phyloP scores from a whole-genome alignment of 192 early-diverging fungal species.

The Entrophospora sp. region DNA sequence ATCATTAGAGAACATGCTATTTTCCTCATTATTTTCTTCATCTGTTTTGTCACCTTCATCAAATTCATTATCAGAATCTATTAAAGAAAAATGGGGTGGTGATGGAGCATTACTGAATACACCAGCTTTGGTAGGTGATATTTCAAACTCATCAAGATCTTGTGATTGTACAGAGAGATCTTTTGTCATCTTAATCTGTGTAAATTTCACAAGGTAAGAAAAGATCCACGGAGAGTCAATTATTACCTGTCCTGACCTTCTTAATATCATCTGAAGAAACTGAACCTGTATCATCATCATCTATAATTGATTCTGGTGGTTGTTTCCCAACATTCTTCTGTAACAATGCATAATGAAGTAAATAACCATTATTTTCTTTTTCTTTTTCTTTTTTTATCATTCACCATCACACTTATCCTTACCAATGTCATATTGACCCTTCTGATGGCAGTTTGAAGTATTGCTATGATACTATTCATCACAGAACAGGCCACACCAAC shows the following conservation, averaged over 20 bases:
- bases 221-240: background rate
- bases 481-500: background rate
- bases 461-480: background rate
- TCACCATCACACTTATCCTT: too few species aligned
- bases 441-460: background rate
- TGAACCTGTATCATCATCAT: background rate
- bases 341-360: too few species aligned
- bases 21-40: background rate
- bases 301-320: background rate
- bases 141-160: too few species aligned
- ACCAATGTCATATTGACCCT: too few species aligned
- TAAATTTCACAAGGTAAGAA: background rate
- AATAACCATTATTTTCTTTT: too few species aligned
- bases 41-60: conserved; percentile 1
- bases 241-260: background rate
- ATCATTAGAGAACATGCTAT: background rate
- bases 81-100: background rate
- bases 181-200: background rate
- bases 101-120: too few species aligned
- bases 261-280: background rate
- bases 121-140: too few species aligned
- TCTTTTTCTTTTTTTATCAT: too few species aligned
- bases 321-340: too few species aligned
- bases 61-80: background rate
- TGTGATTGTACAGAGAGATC: background rate